A percentile compares a stretch with the other conserved stretches of the same genome.
These are phyloP conservation scores for Phialophora chinensis DNA, from an alignment of 2,329 filamentous ascomycete species.

Conservation along the genomic window DNA sequence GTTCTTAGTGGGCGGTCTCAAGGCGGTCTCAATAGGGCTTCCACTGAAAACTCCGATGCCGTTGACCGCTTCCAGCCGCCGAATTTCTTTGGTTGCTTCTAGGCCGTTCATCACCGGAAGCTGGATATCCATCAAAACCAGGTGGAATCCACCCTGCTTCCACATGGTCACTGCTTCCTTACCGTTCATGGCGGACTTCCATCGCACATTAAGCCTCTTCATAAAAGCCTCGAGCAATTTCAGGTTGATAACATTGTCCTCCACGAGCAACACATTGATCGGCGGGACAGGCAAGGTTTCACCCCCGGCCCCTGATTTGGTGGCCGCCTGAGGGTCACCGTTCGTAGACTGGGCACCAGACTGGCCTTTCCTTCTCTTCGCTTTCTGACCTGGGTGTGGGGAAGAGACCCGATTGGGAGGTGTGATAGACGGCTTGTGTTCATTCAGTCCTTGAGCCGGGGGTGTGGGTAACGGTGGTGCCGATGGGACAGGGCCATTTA, in stretches of 20 bases:
- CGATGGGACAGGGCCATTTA: constrained; percentile 46
- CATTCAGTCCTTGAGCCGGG: constrained; percentile 54
- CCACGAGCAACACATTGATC: constrained; percentile 96
- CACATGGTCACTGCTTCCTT: constrained; percentile 92
- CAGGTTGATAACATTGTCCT: constrained; percentile 98
- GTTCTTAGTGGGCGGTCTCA: constrained; percentile 24
- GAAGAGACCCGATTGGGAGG: constrained; percentile 58
- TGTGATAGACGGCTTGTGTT: constrained; percentile 51
- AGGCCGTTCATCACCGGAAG: constrained; percentile 95
- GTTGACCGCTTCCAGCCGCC: constrained; percentile 85
- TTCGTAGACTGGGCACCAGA: constrained; percentile 45
- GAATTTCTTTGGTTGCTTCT: constrained; percentile 92
- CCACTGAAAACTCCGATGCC: constrained; percentile 81
- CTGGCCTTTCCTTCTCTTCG: constrained; percentile 58
- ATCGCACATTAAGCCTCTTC: constrained; percentile 91
- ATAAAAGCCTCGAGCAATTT: constrained; percentile 93
- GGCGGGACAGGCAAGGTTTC: constrained; percentile 79
- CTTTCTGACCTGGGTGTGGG: constrained; percentile 51
- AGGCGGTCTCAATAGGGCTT: constrained; percentile 32
- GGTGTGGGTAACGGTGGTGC: constrained; percentile 64
- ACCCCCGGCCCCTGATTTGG: constrained; percentile 47
- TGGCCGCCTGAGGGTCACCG: constrained; percentile 41
- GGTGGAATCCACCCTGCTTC: constrained; percentile 88
- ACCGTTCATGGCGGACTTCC: constrained; percentile 97
- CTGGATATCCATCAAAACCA: constrained; percentile 98